Evolutionary conservation across 2,329 filamentous ascomycete genomes (phyloP).

Genomic region (Colletotrichum musicola): DNA sequence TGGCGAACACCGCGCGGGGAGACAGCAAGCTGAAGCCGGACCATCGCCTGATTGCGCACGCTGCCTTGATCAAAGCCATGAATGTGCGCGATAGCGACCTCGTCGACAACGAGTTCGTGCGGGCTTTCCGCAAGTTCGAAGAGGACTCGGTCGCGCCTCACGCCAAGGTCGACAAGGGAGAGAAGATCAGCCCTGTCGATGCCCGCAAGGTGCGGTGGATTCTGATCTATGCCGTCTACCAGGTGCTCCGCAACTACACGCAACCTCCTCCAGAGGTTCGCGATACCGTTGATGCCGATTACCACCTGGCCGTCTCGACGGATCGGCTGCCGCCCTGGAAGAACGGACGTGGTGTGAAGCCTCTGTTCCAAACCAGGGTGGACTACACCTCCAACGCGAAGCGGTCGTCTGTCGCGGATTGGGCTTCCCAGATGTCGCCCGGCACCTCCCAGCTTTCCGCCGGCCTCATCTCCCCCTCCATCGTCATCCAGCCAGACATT

Average conservation of each 20-base stretch:
- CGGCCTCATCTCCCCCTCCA: neutral
- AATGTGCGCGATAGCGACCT: slow-evolving; percentile 56
- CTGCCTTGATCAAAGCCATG: slow-evolving; percentile 65
- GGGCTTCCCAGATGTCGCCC: slow-evolving; percentile 7
- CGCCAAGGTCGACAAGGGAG: slow-evolving; percentile 65
- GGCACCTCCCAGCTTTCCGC: slow-evolving; percentile 18
- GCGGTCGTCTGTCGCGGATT: slow-evolving; percentile 37
- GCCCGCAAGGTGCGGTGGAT: slow-evolving; percentile 85
- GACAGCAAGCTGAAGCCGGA: slow-evolving; percentile 60
- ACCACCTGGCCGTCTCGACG: slow-evolving; percentile 64
- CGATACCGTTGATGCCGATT: slow-evolving; percentile 67
- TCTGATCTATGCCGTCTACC: slow-evolving; percentile 78
- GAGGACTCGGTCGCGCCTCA: slow-evolving; percentile 64
- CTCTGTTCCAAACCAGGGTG: slow-evolving; percentile 47
- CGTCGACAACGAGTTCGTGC: slow-evolving; percentile 69
- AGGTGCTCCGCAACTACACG: slow-evolving; percentile 77
- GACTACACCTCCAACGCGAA: slow-evolving; percentile 40
- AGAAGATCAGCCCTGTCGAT: slow-evolving; percentile 72
- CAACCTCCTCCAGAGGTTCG: slow-evolving; percentile 71
- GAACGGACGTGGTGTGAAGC: slow-evolving; percentile 45
- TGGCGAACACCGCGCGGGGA: slow-evolving; percentile 45
- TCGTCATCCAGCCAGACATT: slow-evolving; percentile 67
- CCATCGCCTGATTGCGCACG: slow-evolving; percentile 62
- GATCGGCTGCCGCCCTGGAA: slow-evolving; percentile 61
- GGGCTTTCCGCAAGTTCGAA: slow-evolving; percentile 79